Evolutionary conservation across 148 eudicot genomes (phyloP).

Genomic region (Limonium bicolor): DNA sequence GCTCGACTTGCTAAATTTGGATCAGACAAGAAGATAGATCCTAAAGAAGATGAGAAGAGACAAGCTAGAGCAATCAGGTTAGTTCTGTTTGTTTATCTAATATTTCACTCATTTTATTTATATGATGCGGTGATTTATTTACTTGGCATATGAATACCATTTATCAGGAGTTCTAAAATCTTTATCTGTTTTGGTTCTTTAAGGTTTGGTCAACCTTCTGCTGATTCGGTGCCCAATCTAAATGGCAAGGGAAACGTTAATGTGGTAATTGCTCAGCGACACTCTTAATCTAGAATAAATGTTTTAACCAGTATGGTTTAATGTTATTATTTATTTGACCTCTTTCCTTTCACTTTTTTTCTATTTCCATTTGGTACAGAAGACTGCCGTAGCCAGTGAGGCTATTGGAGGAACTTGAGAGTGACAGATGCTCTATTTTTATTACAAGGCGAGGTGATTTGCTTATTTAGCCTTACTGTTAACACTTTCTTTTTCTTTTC

Average conservation of each 20-base stretch:
- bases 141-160: too few species aligned
- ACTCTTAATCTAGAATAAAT: too few species aligned
- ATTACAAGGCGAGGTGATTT: too few species aligned
- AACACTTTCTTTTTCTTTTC: not conserved
- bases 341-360: not conserved
- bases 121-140: too few species aligned
- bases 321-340: not conserved
- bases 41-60: constrained; percentile 1
- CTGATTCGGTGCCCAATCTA: not conserved
- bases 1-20: not conserved
- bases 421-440: too few species aligned
- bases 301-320: not conserved
- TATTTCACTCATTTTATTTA: not conserved
- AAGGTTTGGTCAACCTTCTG: not conserved
- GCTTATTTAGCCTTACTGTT: not conserved
- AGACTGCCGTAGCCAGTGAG: not conserved
- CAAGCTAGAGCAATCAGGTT: constrained; percentile 2
- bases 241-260: constrained; percentile 2
- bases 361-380: not conserved
- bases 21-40: not conserved
- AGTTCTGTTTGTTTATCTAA: not conserved
- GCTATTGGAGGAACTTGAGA: not conserved
- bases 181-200: not conserved
- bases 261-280: too few species aligned
- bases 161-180: not conserved